A percentile compares a stretch with the other conserved stretches of the same genome.
Evolutionary conservation across 2,329 filamentous ascomycete species (phyloP).

Genomic region (Aspergillus flavus): DNA sequence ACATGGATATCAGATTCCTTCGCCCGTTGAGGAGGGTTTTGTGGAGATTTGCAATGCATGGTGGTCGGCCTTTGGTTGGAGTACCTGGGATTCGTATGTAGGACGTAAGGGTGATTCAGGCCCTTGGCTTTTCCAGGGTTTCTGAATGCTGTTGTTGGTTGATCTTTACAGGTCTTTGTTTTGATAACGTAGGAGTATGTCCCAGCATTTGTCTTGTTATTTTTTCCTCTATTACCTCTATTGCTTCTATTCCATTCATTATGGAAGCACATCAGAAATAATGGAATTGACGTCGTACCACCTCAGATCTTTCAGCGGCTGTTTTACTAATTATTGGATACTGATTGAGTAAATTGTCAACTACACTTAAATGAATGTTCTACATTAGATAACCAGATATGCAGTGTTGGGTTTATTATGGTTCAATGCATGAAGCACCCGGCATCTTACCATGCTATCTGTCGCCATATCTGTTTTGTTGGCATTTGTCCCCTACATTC

Average conservation of each 20-base stretch:
- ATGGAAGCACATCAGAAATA: background rate
- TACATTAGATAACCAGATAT: background rate
- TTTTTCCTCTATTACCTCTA: background rate
- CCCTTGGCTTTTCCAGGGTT: background rate
- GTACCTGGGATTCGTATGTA: background rate
- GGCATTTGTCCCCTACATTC: background rate
- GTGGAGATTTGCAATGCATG: background rate
- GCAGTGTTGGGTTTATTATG: background rate
- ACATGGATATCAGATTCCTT: conserved; percentile 7
- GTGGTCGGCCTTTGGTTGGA: background rate
- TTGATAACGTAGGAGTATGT: background rate
- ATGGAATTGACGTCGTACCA: background rate
- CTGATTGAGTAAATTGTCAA: background rate
- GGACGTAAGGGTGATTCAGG: background rate
- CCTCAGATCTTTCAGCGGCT: background rate
- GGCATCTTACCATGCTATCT: background rate
- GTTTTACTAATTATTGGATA: background rate
- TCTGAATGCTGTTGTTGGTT: background rate
- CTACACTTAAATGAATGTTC: background rate
- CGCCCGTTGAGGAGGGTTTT: background rate
- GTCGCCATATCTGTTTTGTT: background rate
- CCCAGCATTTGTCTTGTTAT: background rate
- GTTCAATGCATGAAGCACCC: background rate
- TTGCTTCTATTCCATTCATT: background rate
- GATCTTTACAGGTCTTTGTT: background rate